Percentiles rank a stretch among this genome's conserved stretches.
phyloP scores from a whole-genome alignment of 768 basidiomycete species.

The Tylopilus plumbeoviolaceoides region DNA sequence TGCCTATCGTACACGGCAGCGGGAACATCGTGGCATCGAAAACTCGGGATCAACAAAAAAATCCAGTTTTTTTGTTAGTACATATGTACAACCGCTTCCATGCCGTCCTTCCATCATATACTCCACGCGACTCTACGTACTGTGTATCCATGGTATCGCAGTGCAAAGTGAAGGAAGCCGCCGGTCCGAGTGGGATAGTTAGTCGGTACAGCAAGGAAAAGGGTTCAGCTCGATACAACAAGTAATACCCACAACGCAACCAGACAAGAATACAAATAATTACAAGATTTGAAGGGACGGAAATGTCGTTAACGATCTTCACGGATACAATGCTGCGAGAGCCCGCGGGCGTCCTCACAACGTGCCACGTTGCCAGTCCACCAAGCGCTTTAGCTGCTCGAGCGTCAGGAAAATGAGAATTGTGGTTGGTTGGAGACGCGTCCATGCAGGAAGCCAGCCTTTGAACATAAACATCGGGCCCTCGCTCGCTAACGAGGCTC shows the following conservation, averaged over 20 bases:
- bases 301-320: not conserved
- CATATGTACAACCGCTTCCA: not conserved
- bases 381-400: slow-evolving; percentile 72
- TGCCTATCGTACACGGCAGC: too few relatives aligned
- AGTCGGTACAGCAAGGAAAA: not conserved
- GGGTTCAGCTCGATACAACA: not conserved
- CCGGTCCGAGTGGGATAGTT: not conserved
- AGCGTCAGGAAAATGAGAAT: slow-evolving; percentile 84
- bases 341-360: slow-evolving; percentile 11
- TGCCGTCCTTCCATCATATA: not conserved
- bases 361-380: slow-evolving; percentile 53
- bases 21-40: too few relatives aligned
- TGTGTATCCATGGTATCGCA: slow-evolving; percentile 6
- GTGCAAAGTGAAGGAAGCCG: not conserved
- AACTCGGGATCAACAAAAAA: not conserved
- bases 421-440: slow-evolving; percentile 80
- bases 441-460: slow-evolving; percentile 88
- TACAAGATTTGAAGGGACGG: not conserved
- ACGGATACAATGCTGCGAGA: not conserved
- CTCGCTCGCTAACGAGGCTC: slow-evolving; percentile 62
- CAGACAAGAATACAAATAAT: not conserved
- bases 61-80: not conserved
- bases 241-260: not conserved
- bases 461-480: slow-evolving; percentile 92
- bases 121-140: not conserved